Evolutionary conservation across 2,329 filamentous ascomycete genomes (phyloP).

Genomic region (Scopulariopsis brevicaulis): DNA sequence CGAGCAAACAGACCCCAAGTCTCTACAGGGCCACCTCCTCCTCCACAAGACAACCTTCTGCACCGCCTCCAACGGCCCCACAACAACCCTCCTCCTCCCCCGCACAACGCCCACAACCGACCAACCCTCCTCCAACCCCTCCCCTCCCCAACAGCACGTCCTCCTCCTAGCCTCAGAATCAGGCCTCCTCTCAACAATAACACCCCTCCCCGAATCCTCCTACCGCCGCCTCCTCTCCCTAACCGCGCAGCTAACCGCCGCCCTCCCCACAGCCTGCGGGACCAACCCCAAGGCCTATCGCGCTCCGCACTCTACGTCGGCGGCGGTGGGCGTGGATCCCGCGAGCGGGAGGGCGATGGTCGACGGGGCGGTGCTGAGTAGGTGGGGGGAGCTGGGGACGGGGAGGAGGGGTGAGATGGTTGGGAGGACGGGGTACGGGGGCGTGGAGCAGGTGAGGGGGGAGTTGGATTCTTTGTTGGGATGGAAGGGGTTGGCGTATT

Average conservation of each 20-base stretch:
- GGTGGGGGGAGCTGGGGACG: slow-evolving; percentile 67
- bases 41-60: slow-evolving; percentile 84
- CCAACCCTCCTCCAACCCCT: slow-evolving; percentile 16
- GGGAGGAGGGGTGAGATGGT: slow-evolving; percentile 63
- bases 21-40: slow-evolving; percentile 76
- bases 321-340: slow-evolving; percentile 41
- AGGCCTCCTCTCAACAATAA: slow-evolving; percentile 66
- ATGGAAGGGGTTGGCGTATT: slow-evolving; percentile 51
- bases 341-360: slow-evolving; percentile 56
- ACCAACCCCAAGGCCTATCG: slow-evolving; percentile 78
- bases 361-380: slow-evolving; percentile 63
- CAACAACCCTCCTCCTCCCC: slow-evolving; percentile 59
- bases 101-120: slow-evolving; percentile 11
- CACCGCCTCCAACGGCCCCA: slow-evolving; percentile 65
- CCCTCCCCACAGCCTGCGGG: slow-evolving; percentile 64
- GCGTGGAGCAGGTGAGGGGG: slow-evolving; percentile 54
- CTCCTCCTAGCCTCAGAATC: slow-evolving; percentile 65
- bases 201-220: slow-evolving; percentile 63
- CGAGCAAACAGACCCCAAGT: slow-evolving; percentile 64
- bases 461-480: slow-evolving; percentile 55
- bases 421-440: slow-evolving; percentile 56
- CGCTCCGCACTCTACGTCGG: slow-evolving; percentile 34
- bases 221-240: slow-evolving; percentile 80
- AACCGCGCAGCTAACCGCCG: slow-evolving; percentile 66
- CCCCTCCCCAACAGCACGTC: slow-evolving; percentile 20